phyloP scores from a whole-genome alignment of 805 yeast species.

The Saccharomycopsis fermentans region DNA sequence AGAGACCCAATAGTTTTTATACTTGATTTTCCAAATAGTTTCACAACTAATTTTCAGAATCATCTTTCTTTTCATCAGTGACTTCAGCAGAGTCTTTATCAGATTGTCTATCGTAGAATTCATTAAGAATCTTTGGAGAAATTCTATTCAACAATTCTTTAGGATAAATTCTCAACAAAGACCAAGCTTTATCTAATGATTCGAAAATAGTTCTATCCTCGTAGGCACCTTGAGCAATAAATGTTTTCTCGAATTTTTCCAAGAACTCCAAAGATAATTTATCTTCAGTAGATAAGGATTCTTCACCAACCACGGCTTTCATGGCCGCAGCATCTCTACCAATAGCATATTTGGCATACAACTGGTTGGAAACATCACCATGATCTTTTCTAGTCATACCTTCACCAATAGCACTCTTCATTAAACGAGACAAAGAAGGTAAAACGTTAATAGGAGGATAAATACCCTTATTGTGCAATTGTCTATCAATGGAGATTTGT shows the following conservation, averaged over 20 bases:
- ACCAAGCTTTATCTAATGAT: slow-evolving; percentile 97
- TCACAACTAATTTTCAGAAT: slow-evolving; percentile 26
- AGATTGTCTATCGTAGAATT: slow-evolving; percentile 73
- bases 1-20: neutral
- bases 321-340: slow-evolving; percentile 99
- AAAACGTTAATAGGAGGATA: slow-evolving; percentile 98
- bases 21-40: neutral
- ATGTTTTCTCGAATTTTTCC: slow-evolving; percentile 95
- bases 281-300: slow-evolving; percentile 95
- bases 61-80: slow-evolving; percentile 29
- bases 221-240: slow-evolving; percentile 93
- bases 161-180: slow-evolving; percentile 94
- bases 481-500: slow-evolving; percentile 95
- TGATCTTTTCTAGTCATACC: slow-evolving; percentile 99
- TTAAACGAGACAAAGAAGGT: slow-evolving; percentile 94
- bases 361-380: slow-evolving; percentile 98
- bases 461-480: slow-evolving; percentile 89
- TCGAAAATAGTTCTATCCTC: slow-evolving; percentile 93
- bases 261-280: slow-evolving; percentile 93
- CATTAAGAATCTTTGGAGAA: slow-evolving; percentile 91
- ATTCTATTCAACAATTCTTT: slow-evolving; percentile 98
- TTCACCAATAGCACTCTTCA: slow-evolving; percentile 99
- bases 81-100: slow-evolving; percentile 57
- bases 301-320: slow-evolving; percentile 99
- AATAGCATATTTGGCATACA: slow-evolving; percentile 97